These are phyloP conservation scores for Hordeum marinum DNA, from an alignment of 176 grass and related monocot genomes.

Conservation along the genomic window DNA sequence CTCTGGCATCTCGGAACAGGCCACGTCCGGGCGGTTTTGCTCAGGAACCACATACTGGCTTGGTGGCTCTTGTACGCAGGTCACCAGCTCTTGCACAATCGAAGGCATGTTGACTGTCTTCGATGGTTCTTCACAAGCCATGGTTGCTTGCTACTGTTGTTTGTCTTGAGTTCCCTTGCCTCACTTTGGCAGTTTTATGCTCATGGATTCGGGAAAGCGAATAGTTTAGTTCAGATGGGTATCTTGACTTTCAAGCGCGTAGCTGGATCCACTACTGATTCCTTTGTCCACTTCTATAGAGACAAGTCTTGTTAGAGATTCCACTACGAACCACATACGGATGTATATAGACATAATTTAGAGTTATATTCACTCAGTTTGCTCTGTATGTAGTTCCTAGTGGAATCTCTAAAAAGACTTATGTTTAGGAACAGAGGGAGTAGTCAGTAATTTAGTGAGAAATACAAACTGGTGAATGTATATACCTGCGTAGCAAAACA, in stretches of 20 bases:
- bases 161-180: background rate
- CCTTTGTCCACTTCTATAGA: background rate
- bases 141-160: background rate
- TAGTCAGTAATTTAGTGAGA: background rate
- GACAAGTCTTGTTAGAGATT: background rate
- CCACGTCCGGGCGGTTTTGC: background rate
- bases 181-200: background rate
- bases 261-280: background rate
- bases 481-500: background rate
- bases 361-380: no score
- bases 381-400: no score
- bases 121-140: constrained; percentile 13
- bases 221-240: background rate
- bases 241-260: background rate
- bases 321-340: no score
- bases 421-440: no score
- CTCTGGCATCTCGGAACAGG: background rate
- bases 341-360: no score
- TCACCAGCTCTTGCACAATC: constrained; percentile 46
- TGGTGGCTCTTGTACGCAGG: constrained; percentile 22
- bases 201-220: background rate
- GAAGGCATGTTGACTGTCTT: background rate
- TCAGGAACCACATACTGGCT: constrained; percentile 30
- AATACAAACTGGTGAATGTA: background rate
- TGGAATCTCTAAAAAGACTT: no score